Base-by-base conservation (phyloP, 352 stramenopile species). In the Pythium dissotocum region DNA sequence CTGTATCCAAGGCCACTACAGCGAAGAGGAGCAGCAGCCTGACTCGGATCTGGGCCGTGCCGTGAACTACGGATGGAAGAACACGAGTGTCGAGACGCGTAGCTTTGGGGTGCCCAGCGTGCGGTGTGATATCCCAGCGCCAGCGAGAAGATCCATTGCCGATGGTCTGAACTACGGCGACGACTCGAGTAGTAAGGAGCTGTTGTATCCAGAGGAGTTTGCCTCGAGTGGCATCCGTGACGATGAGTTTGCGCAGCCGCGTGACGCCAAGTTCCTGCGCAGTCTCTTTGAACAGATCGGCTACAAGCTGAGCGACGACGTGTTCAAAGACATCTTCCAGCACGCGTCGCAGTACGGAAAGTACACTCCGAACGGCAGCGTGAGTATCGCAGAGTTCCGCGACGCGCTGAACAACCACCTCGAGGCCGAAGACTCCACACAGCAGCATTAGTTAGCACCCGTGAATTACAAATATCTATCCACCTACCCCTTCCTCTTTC, bases 161-260 rank as follows among this genome's bases (percentile, higher is more conserved):
- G 90, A 97, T 66, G 77, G 69, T 36, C 90, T 97, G 67, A 98
- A 98, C 68, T 97, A 97, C 67, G 91, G 91, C 52, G 90, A 97
- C 61, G 89, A 97, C 71, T 74, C 80, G 26, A 82, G 70, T 59
- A 87, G 82, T 44, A 80, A 92, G 40, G 81, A 92, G 52, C 77
- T 98, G 56, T 65, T 98, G 36, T 93, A 97, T 64, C 90, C 91
- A 0, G 82, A 91, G 35, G 68, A 91, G 62, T 96, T 97, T 70
- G 79, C 87, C 16, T 84, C 78, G 9, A 81, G 88, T 55, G 90
- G 90, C 32, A 79, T 97, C 33, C 67, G 82, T 46, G 90, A 98
- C 61, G 77, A 80, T 33, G 91, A 97, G 76, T 97, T 97, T 61
- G 69, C 76, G 21, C 77, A 90, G 56, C 78, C 83, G 14, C 73